Base-by-base conservation (phyloP, 192 early-diverging fungal genomes). In the Dimargaris xerosporica region DNA sequence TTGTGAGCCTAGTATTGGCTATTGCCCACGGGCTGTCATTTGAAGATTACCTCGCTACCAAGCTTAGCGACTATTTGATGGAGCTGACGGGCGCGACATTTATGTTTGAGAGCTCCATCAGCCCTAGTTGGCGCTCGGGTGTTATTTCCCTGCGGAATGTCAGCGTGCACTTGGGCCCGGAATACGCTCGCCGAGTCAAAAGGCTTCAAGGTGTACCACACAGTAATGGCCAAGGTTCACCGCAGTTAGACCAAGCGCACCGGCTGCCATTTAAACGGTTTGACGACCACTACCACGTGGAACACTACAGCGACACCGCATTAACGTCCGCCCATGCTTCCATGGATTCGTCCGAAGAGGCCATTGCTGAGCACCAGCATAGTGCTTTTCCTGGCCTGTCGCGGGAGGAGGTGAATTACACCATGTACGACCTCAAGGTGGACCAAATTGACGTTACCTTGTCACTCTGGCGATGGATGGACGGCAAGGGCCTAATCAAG, bases 121-220 rank as follows among this genome's bases (percentile, higher is more conserved):
- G 89, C 6, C 96, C 96, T 0, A 85, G 86, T 39, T 98, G 96
- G 96, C 79, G 86, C 47, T 81, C 85, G 23, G 94, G 94, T 12
- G 79, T 81, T 10, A 93, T 98, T 54, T 76, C 84, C 13, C 76
- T 98, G 17, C 85, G 79, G 39, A 96, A 96, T 69, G 91, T 98
- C 11, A 72, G 71, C 15, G 74, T 82, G 17, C 68, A 66, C n/a
- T 72, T 70, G 45, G 75, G 75, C 0, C 72, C 75, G 3, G 72
- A 77, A 62, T 73, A 77, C 44, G 75, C 70, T 19, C 52, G 19
- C 19, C 4, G 48, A 29, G n/a, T 61, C 12, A 59, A 58, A 15
- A n/a, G 48, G 15, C 3, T 25, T 63, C 69, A 30, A 43, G 48
- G 44, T 10, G 2, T 39, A 7, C 34, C 34, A 7, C 34, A 39